Conservation (phyloP, 1,284 basidiomycete genomes). For the Mycena sp. region DNA sequence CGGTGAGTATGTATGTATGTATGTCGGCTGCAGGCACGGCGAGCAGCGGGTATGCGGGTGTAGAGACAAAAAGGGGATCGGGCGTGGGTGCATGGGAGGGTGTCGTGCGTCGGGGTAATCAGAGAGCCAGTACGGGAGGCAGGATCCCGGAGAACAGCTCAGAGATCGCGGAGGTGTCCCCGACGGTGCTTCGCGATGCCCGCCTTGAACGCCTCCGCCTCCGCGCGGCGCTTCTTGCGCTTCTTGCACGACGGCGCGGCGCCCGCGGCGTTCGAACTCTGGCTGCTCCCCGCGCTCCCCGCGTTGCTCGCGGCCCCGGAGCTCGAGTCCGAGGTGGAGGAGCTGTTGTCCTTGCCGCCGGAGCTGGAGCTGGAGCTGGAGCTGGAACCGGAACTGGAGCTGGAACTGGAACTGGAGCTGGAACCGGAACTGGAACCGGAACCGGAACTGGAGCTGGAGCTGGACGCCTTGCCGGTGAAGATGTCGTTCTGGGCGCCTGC, state of each 20-base stretch:
- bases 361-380: not conserved
- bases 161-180: no score
- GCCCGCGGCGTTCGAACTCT: not conserved
- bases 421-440: no score
- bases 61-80: no score
- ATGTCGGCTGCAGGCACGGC: no score
- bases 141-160: not conserved
- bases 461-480: conserved; percentile 36
- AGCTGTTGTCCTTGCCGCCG: no score
- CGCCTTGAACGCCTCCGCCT: not conserved
- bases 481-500: conserved; percentile 50
- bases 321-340: not conserved
- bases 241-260: conserved; percentile 7
- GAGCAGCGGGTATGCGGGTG: no score
- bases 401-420: not conserved
- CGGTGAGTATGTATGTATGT: no score
- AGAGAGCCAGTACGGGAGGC: not conserved
- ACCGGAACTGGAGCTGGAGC: no score
- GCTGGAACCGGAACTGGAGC: not conserved
- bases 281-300: not conserved
- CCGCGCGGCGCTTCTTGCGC: conserved; percentile 15
- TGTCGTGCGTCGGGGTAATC: not conserved
- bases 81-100: not conserved
- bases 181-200: not conserved
- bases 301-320: not conserved